phyloP scores from a whole-genome alignment of 1,139 yeast species.

The Suhomyces atakaporum region DNA sequence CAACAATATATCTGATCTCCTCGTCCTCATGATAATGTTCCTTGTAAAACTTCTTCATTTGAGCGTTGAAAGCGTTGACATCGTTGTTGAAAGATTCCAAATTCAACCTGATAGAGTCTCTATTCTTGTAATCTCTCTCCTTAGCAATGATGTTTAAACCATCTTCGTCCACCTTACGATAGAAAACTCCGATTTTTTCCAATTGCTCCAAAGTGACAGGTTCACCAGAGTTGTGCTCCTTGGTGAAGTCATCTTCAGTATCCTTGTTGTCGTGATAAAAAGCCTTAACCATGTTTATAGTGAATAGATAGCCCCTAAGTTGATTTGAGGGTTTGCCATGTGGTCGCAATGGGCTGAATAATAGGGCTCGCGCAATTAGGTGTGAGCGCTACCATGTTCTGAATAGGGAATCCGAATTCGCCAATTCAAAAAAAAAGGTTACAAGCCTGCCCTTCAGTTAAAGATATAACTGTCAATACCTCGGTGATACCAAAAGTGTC shows the following conservation, averaged over 20 bases:
- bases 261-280: slow-evolving; percentile 74
- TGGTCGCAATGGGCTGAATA: too few relatives aligned
- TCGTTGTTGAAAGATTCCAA: slow-evolving; percentile 66
- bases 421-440: too few relatives aligned
- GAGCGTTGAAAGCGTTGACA: slow-evolving; percentile 57
- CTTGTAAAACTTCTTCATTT: slow-evolving; percentile 69
- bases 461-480: too few relatives aligned
- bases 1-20: slow-evolving; percentile 86
- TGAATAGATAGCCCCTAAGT: background rate
- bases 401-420: too few relatives aligned
- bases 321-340: too few relatives aligned
- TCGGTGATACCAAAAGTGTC: too few relatives aligned
- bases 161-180: slow-evolving; percentile 53
- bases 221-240: slow-evolving; percentile 71
- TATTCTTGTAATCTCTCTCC: slow-evolving; percentile 73
- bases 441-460: too few relatives aligned
- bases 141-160: slow-evolving; percentile 68
- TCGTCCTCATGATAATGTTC: slow-evolving; percentile 98
- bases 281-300: slow-evolving; percentile 45
- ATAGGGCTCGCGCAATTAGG: too few relatives aligned
- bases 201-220: slow-evolving; percentile 54
- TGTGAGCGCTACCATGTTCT: too few relatives aligned
- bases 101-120: slow-evolving; percentile 70
- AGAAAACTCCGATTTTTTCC: slow-evolving; percentile 67
- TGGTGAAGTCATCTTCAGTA: slow-evolving; percentile 63